phyloP scores from a whole-genome alignment of 2,329 filamentous ascomycete genomes.

The Exserohilum rostratum region DNA sequence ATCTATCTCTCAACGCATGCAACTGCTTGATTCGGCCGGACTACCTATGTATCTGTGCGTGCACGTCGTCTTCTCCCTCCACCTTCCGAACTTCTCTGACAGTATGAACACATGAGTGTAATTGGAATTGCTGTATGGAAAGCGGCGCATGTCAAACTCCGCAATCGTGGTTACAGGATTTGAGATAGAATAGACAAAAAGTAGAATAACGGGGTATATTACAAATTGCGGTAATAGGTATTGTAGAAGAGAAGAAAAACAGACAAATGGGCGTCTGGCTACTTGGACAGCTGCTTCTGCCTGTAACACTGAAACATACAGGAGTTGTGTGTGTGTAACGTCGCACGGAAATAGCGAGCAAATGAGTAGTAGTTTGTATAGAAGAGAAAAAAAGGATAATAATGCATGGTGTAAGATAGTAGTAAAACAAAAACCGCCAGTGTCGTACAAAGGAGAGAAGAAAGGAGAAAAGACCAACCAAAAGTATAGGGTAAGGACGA shows the following conservation, averaged over 20 bases:
- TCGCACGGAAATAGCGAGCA: constrained; percentile 1
- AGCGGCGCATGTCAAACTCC: too few species aligned
- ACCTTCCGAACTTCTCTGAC: too few species aligned
- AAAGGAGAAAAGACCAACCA: constrained; percentile 3
- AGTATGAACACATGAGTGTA: too few species aligned
- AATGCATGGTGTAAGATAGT: constrained; percentile 3
- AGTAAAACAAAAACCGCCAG: neutral
- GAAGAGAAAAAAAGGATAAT: neutral
- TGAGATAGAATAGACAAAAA: too few species aligned
- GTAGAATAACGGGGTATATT: neutral
- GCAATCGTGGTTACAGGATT: too few species aligned
- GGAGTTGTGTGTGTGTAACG: constrained; percentile 1
- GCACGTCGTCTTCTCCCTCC: too few species aligned
- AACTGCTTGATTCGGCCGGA: too few species aligned
- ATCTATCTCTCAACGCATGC: too few species aligned
- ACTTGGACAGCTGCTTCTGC: neutral
- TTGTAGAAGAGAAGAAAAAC: neutral
- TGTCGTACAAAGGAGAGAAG: constrained; percentile 11
- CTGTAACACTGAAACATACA: neutral
- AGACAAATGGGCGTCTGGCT: neutral
- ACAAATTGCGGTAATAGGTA: constrained; percentile 1
- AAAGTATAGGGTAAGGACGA: neutral
- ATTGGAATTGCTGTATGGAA: too few species aligned
- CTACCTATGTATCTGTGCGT: too few species aligned
- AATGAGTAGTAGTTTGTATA: neutral